These are phyloP conservation scores for Parasitella parasitica DNA, from an alignment of 371 early-diverging fungal species.

Conservation along the genomic window DNA sequence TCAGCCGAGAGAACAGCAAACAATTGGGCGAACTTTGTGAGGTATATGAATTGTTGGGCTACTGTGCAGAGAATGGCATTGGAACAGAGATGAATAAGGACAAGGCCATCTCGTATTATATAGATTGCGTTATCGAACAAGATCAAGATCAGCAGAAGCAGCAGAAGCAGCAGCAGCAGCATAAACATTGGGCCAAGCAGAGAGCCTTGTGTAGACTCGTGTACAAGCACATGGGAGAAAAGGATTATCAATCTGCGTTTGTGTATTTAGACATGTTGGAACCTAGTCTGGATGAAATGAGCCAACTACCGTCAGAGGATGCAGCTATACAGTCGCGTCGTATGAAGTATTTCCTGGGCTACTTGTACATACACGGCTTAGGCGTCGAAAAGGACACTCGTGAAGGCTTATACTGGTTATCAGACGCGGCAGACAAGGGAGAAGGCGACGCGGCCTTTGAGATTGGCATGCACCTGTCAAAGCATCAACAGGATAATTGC, in stretches of 20 bases:
- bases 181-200: constrained; percentile 28
- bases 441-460: constrained; percentile 24
- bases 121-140: background rate
- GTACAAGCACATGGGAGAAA: constrained; percentile 15
- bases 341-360: constrained; percentile 32
- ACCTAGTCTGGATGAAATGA: constrained; percentile 17
- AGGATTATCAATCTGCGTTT: constrained; percentile 15
- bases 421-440: constrained; percentile 18
- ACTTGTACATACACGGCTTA: constrained; percentile 11
- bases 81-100: constrained; percentile 23
- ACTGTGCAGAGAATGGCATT: constrained; percentile 34
- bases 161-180: background rate
- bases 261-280: background rate
- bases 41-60: constrained; percentile 6
- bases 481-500: background rate
- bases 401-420: constrained; percentile 11
- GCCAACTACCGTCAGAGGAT: constrained; percentile 23
- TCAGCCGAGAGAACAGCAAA: background rate
- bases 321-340: constrained; percentile 31
- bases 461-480: constrained; percentile 9
- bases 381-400: background rate
- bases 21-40: background rate
- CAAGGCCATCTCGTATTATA: constrained; percentile 8
- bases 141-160: background rate
- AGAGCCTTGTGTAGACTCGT: constrained; percentile 30